These are phyloP conservation scores for Medicago ruthenica DNA, from an alignment of 306 rosid genomes.

Conservation along the genomic window DNA sequence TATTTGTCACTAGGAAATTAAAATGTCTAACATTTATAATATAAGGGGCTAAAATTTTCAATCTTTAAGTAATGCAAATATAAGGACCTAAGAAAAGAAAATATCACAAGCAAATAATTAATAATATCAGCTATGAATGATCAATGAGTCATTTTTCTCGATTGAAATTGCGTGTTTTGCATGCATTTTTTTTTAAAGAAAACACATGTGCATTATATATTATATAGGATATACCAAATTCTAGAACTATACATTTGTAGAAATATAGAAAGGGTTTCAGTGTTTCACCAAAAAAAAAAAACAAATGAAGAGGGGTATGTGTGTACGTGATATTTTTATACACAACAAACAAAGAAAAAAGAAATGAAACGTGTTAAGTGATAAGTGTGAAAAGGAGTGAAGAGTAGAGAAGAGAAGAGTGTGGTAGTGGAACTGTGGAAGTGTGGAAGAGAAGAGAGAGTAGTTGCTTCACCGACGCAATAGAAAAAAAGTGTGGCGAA, in stretches of 20 bases:
- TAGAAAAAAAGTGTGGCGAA: slow-evolving; percentile 11
- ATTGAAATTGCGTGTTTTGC: slow-evolving; percentile 17
- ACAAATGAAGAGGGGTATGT: not conserved
- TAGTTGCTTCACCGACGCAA: slow-evolving; percentile 54
- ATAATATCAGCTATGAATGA: not conserved
- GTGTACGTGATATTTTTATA: slow-evolving; percentile 1
- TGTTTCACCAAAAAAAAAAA: not conserved
- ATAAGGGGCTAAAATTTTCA: too few relatives aligned
- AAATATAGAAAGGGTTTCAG: not conserved
- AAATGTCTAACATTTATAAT: too few relatives aligned
- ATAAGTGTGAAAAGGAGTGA: slow-evolving; percentile 33
- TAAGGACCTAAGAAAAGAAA: not conserved
- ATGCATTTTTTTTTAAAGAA: not conserved
- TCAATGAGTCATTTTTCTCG: not conserved
- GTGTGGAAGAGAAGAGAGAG: slow-evolving; percentile 4
- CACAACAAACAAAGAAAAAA: not conserved
- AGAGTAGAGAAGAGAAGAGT: slow-evolving; percentile 45
- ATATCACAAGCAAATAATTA: not conserved
- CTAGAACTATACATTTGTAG: not conserved
- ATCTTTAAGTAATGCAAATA: too few relatives aligned
- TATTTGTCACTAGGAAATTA: too few relatives aligned
- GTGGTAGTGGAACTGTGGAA: slow-evolving; percentile 37
- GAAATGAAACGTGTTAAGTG: slow-evolving; percentile 21
- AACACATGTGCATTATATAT: not conserved
- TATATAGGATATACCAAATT: not conserved